Percentiles rank a stretch among this genome's conserved stretches.
Evolutionary conservation across 208 protist genomes (phyloP).

Genomic region (Acanthamoeba rhysodes): DNA sequence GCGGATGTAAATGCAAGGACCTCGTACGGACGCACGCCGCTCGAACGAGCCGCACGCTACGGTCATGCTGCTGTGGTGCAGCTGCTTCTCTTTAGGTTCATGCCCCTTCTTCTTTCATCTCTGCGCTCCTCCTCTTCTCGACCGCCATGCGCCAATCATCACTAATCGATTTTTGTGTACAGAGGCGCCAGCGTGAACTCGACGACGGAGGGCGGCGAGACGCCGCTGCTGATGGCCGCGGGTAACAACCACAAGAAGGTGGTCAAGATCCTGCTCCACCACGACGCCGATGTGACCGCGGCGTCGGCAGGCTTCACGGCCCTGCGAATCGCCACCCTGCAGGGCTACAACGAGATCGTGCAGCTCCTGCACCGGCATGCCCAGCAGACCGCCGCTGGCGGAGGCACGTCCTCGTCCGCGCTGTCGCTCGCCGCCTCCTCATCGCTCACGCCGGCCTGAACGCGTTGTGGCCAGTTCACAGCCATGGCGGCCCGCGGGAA

Average conservation of each 20-base stretch:
- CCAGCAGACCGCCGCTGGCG: not conserved
- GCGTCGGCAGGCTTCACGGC: constrained; percentile 29
- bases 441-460: no score
- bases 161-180: not conserved
- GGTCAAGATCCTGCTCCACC: constrained; percentile 14
- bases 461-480: no score
- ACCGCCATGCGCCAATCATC: no score
- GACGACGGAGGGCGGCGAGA: constrained; percentile 22
- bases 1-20: not conserved
- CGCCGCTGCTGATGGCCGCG: constrained; percentile 33
- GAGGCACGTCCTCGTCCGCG: no score
- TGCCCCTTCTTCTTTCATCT: not conserved
- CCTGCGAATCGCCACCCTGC: constrained; percentile 31
- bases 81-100: not conserved
- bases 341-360: constrained; percentile 22
- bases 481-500: no score
- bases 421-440: no score
- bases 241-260: constrained; percentile 48
- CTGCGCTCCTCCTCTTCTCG: not conserved
- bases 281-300: constrained; percentile 24
- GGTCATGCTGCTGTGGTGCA: constrained; percentile 2
- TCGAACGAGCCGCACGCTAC: constrained; percentile 32
- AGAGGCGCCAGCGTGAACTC: constrained; percentile 22
- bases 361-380: not conserved
- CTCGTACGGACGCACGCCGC: constrained; percentile 13